Percentiles rank a stretch among this genome's conserved stretches.
These are phyloP conservation scores for Penicillium daleae DNA, from an alignment of 495 filamentous ascomycete species.

Conservation along the genomic window DNA sequence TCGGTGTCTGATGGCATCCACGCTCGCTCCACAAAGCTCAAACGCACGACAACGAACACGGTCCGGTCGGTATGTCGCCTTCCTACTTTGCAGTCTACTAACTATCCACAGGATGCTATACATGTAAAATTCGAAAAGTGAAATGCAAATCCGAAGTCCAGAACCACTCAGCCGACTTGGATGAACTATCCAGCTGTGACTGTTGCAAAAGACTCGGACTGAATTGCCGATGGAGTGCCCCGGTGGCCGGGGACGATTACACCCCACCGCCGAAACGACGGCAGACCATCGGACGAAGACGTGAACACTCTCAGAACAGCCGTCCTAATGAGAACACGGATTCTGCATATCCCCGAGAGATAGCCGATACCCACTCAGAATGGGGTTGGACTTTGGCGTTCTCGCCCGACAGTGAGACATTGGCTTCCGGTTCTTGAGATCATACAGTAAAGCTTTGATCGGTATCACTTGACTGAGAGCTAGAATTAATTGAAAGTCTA, in stretches of 20 bases:
- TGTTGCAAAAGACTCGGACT: not conserved
- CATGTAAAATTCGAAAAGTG: not conserved
- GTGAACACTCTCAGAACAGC: not conserved
- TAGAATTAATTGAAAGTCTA: no score
- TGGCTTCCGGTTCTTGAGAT: no score
- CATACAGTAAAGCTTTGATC: no score
- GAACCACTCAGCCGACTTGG: not conserved
- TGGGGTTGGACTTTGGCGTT: no score
- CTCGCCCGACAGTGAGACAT: no score
- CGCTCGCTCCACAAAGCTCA: not conserved
- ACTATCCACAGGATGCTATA: not conserved
- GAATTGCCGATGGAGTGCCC: not conserved
- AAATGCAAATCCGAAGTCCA: not conserved
- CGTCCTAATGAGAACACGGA: not conserved
- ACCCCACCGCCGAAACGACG: not conserved
- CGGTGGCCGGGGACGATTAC: not conserved
- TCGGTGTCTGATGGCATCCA: not conserved
- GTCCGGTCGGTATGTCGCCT: not conserved
- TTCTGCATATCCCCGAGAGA: not conserved
- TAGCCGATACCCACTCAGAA: no score
- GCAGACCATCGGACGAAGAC: not conserved
- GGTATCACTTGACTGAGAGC: no score
- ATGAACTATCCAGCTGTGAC: not conserved
- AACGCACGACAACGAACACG: not conserved
- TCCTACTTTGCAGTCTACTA: not conserved